Evolutionary conservation across 768 basidiomycete species (phyloP), one percentile per base, ranked within the genome.

Genomic region (Gymnopilus dilepis): DNA sequence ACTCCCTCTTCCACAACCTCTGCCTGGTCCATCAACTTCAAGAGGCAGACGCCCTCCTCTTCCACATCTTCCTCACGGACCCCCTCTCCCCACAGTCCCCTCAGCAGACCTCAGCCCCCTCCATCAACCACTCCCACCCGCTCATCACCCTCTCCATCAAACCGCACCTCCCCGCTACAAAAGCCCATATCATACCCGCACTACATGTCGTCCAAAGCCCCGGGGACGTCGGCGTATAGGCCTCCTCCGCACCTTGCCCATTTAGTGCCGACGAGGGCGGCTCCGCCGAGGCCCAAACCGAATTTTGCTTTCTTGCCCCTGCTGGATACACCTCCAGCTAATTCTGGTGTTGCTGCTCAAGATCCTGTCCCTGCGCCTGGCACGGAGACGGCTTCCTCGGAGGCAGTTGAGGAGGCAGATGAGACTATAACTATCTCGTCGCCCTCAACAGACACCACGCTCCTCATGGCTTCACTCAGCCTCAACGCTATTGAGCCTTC

Each of bases 221-320:
- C 57, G 26, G 17, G 26, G 26, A 26, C 55, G 34, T 24, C 6
- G 34, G 33, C 59, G 51, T 53, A 50, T 21, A 40, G 59, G 22
- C n/a, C 52, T 24, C 60, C 55, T 1, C 61, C 72, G 6, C 69
- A 76, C 47, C 69, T 77, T n/a, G 61, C 75, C 11, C 76, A 77
- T 55, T 71, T 78, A 26, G 55, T 72, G 0, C 73, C 73, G 8
- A 58, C 61, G 1, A 47, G 58, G 11, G 62, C 69, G 4, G 42
- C 67, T 0, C 63, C 69, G 7, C 65, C 58, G 41, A 69, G 72
- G n/a, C 56, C 34, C 34, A 76, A 73, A 52, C 73, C 77, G 0
- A 58, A 56, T 4, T 80, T 80, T 51, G 58, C 74, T 0, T 79
- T 77, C 59, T 47, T 80, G 31, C 79, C 78, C 0, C 67, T 80